Conservation (phyloP, 176 grass and related monocot genomes). For the Avena eriantha region DNA sequence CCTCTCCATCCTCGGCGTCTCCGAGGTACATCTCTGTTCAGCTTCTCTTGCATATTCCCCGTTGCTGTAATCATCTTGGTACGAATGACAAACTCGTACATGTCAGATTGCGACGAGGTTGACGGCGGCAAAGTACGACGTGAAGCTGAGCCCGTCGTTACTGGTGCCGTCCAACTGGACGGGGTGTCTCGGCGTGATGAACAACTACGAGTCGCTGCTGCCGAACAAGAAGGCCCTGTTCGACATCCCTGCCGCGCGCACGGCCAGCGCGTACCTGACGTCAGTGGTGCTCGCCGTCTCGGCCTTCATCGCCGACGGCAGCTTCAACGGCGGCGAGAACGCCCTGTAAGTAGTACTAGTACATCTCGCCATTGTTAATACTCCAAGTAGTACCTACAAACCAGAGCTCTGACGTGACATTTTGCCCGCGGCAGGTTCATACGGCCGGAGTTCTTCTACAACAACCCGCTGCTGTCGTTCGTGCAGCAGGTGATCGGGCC, state of each 20-base stretch:
- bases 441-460: conserved; percentile 95
- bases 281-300: conserved; percentile 74
- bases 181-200: conserved; percentile 93
- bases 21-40: conserved; percentile 60
- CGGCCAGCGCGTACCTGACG: conserved; percentile 87
- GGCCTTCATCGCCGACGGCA: conserved; percentile 90
- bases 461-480: conserved; percentile 96
- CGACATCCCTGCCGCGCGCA: conserved; percentile 86
- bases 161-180: conserved; percentile 98
- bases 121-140: conserved; percentile 77
- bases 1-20: conserved; percentile 85
- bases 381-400: too few relatives aligned
- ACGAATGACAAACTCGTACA: neutral
- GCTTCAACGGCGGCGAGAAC: conserved; percentile 95
- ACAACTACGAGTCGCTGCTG: conserved; percentile 91
- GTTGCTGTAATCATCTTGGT: neutral
- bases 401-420: neutral
- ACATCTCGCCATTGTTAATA: neutral
- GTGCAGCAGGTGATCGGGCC: conserved; percentile 92
- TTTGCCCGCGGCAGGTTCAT: conserved; percentile 58
- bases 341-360: conserved; percentile 61
- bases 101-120: conserved; percentile 87
- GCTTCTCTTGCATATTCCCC: neutral
- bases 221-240: conserved; percentile 93
- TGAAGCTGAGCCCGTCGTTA: conserved; percentile 93